Evolutionary conservation across 345 rosid species (phyloP), one percentile per base, ranked within the genome.

Genomic region (Hibiscus mutabilis): DNA sequence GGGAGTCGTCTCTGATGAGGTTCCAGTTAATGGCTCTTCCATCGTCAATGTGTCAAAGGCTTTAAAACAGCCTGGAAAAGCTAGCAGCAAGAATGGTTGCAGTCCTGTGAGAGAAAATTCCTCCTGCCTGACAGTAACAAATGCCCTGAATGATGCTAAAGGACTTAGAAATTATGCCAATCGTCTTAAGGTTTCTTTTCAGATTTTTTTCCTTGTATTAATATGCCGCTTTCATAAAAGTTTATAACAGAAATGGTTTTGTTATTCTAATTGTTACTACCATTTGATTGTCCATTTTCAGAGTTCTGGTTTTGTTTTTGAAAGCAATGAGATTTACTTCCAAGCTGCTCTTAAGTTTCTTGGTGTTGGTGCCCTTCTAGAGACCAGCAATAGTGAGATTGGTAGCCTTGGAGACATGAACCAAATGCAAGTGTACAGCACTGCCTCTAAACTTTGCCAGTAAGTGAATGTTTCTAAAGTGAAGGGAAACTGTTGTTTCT

Each of bases 331-430:
- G 82, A 75, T 62, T 62, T 79, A 76, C 81, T 93, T 93, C 77
- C 84, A 89, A 78, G 89, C 93, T 74, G 92, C 96, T 47, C 81
- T 89, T 42, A 84, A 84, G 87, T 93, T 85, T 84, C 90, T 93
- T 77, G 82, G 73, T 27, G 91, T 89, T 60, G 93, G 91, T 72
- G 86, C 85, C 21, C 84, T 89, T 71, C 75, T 86, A 72, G 97
- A 91, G 82, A 79, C 82, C 21, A 73, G 85, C 77, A 73, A 59
- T 75, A 60, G 72, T 64, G 89, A 88, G 63, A 65, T n/a, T n/a
- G n/a, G n/a, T n/a, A n/a, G 66, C 42, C 83, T 70, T 61, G 82
- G 79, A 62, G 86, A 86, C 71, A 76, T 75, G 79, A 77, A 81
- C 68, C 84, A 78, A 57, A 71, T 80, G 66, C 82, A 90, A 77